Evolutionary conservation across 208 protist species (phyloP), one percentile per base, ranked within the genome.

Genomic region (Trypanosoma brucei): DNA sequence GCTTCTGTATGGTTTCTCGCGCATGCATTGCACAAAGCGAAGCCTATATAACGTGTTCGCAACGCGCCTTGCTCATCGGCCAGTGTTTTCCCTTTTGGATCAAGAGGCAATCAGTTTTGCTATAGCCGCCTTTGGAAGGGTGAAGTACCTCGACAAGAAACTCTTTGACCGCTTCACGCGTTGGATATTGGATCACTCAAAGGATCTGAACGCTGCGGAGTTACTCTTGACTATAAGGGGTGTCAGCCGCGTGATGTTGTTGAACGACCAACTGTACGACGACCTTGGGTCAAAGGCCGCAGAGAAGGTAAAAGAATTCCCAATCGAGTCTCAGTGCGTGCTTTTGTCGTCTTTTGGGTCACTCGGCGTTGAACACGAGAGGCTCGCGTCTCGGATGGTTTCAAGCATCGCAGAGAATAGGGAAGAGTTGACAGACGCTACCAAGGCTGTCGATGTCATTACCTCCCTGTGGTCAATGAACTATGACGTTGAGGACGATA

Each of bases 1-100:
- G n/a, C 48, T 95, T 44, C 65, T 95, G 13, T 72, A 82, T 55
- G 89, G 89, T 30, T 87, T 95, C 54, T 70, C 85, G n/a, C 78
- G 71, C 45, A 75, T 92, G 56, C 81, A 88, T 50, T 83, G 77
- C 70, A 91, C 79, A 11, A 86, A 86, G 52, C 76, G 89, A n/a
- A 77, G 67, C 51, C 50, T 95, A 14, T 95, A 90, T 69, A 84
- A 68, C 49, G 84, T 91, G 2, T 83, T 88, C 56, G 39, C 83
- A 4, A 67, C 46, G 14, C 78, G 76, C 9, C 71, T 95, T 2
- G 39, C 58, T 5, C 50, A 65, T 42, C 81, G 89, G 2, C 60
- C 74, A 33, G 61, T 92, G 38, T 55, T 75, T 1, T 55, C 58
- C 22, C 84, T 79, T 31, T 63, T 95, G 34, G 65, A 86, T 52